Evolutionary conservation across 768 basidiomycete species (phyloP).

Genomic region (Phaffia australis): DNA sequence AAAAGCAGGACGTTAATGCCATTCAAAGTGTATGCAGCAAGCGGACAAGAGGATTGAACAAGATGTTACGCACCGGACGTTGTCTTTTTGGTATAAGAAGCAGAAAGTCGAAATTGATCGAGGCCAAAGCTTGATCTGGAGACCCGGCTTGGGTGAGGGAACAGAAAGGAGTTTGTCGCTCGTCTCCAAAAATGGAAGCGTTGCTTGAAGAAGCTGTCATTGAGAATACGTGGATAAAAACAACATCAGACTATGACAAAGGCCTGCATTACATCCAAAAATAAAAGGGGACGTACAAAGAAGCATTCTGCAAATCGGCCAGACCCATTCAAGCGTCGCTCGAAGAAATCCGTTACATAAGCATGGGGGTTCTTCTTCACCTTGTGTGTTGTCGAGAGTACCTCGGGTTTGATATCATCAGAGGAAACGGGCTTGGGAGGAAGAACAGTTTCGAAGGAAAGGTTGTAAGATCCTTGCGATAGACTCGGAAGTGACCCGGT

Average conservation of each 20-base stretch:
- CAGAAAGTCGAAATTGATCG: constrained; percentile 18
- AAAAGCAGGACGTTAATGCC: not conserved
- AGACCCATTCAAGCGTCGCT: constrained; percentile 56
- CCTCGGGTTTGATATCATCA: too few relatives aligned
- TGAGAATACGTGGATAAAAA: not conserved
- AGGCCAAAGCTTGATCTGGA: constrained; percentile 16
- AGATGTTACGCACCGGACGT: constrained; percentile 5
- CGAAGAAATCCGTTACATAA: constrained; percentile 64
- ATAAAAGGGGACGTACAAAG: constrained; percentile 1
- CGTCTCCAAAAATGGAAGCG: constrained; percentile 15
- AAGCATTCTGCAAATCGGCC: constrained; percentile 4
- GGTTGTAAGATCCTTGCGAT: constrained; percentile 34
- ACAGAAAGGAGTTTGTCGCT: not conserved
- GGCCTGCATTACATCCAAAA: not conserved
- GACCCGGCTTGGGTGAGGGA: not conserved
- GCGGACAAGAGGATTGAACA: not conserved
- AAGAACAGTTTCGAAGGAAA: constrained; percentile 28
- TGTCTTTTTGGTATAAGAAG: constrained; percentile 15
- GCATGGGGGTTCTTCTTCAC: constrained; percentile 51
- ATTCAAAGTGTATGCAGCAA: not conserved
- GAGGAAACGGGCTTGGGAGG: not conserved
- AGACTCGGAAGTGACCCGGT: constrained; percentile 16
- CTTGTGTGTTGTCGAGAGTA: constrained; percentile 7
- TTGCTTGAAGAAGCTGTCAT: constrained; percentile 12
- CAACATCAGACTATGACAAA: not conserved